phyloP scores from a whole-genome alignment of 306 rosid genomes.

The Cucumis cinereus region DNA sequence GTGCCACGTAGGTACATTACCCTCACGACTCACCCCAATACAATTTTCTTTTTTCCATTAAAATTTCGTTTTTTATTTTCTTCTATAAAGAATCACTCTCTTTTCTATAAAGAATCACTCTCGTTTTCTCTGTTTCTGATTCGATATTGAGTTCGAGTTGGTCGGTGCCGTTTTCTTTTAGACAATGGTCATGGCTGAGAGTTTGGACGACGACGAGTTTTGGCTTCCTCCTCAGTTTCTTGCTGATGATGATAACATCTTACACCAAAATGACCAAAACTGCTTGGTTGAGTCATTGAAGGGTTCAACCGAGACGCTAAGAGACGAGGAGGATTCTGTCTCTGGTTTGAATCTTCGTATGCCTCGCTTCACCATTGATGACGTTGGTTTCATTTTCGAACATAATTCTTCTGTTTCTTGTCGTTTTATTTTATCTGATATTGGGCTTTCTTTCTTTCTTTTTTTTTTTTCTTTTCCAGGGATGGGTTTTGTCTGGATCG shows the following conservation, averaged over 20 bases:
- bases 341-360: slow-evolving; percentile 48
- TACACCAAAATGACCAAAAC: neutral
- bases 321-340: slow-evolving; percentile 57
- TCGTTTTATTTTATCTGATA: neutral
- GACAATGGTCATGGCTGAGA: slow-evolving; percentile 18
- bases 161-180: neutral
- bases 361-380: slow-evolving; percentile 34
- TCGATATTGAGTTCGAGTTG: neutral
- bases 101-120: neutral
- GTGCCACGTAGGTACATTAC: neutral
- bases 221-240: slow-evolving; percentile 81
- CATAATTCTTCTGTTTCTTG: neutral
- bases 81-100: neutral
- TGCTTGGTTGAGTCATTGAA: neutral
- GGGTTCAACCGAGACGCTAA: slow-evolving; percentile 60
- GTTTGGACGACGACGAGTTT: slow-evolving; percentile 52
- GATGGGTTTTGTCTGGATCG: slow-evolving; percentile 20
- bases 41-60: neutral
- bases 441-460: neutral
- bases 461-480: slow-evolving; percentile 6
- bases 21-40: neutral
- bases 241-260: slow-evolving; percentile 24
- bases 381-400: slow-evolving; percentile 18
- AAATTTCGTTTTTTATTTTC: neutral
- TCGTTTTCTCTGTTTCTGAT: neutral